Conservation (phyloP, 768 basidiomycete species). For the Leccinum arenicola region DNA sequence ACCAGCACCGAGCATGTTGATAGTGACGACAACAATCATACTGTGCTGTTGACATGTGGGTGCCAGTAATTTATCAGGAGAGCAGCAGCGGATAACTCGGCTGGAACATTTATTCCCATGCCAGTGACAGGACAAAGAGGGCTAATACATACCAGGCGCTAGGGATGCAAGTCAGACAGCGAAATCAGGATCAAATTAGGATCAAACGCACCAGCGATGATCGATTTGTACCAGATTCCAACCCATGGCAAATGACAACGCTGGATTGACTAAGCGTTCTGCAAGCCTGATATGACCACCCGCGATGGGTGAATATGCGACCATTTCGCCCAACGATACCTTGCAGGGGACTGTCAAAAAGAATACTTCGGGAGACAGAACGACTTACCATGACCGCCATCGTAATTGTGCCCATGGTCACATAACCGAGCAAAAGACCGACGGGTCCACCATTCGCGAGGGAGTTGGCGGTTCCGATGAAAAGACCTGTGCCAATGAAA, state of each 20-base stretch:
- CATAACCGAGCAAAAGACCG: too few species aligned
- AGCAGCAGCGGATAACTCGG: neutral
- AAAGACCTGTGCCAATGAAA: too few species aligned
- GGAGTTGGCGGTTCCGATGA: too few species aligned
- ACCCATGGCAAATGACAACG: slow-evolving; percentile 56
- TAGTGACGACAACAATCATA: neutral
- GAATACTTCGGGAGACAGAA: too few species aligned
- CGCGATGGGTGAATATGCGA: slow-evolving; percentile 69
- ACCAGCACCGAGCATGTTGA: neutral
- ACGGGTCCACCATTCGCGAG: too few species aligned
- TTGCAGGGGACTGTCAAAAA: too few species aligned
- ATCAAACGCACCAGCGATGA: slow-evolving; percentile 15
- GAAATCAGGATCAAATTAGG: neutral
- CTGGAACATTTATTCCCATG: neutral
- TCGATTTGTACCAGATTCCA: slow-evolving; percentile 48
- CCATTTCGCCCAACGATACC: slow-evolving; percentile 50
- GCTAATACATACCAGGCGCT: neutral
- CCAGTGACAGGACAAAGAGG: neutral
- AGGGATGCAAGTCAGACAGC: neutral
- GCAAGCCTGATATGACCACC: slow-evolving; percentile 38
- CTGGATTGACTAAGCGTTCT: slow-evolving; percentile 78
- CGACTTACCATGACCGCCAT: too few species aligned
- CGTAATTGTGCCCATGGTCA: too few species aligned
- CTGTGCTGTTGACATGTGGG: neutral
- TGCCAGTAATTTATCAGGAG: neutral